Base-by-base conservation (phyloP, 2,329 filamentous ascomycete species). In the Pseudogymnoascus sp. region DNA sequence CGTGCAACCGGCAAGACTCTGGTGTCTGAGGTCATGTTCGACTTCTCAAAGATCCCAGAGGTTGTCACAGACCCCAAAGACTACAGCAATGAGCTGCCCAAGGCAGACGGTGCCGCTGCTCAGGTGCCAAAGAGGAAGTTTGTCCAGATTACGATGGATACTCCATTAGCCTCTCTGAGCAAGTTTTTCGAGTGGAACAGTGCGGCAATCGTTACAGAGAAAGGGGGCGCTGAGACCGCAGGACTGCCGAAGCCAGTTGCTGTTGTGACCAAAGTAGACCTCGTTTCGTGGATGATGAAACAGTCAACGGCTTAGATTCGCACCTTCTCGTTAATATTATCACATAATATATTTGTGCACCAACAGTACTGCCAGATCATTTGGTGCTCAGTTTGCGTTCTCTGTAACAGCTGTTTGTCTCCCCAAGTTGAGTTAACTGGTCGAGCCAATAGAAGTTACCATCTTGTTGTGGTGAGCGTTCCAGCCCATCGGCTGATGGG, bases 171-270 rank as follows among this genome's bases (percentile, higher is more conserved):
- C 57, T 87, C 89, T 50, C 82, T 99, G 62, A 93, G 91, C 79
- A 87, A 90, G 72, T 99, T 99, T 78, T 91, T 97, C 68, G 92
- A 97, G 78, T 97, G 95, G 92, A 97, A 99, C 77, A 95, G 90
- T 69, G 93, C 95, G 0, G 95, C 95, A 0, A 87, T 99, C 60
- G 91, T 99, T 2, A 99, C 93, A 0, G 93, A 97, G 75, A 82
- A 84, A 69, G 79, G 79, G 11, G 78, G 78, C 42, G 82, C 64
- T 78, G 80, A 63, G 77, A 81, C 65, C 11, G 72, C 71, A 42
- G 69, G 72, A n/a, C 75, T 85, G 63, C 83, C 83, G 53, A 96
- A 91, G 80, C 92, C 96, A 1, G 81, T 95, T 60, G 95, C 91
- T 7, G 86, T 99, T 8, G 93, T 96, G 7, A 97, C 95, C 33